Evolutionary conservation across 768 basidiomycete genomes (phyloP).

Genomic region (Dioszegia hungarica): DNA sequence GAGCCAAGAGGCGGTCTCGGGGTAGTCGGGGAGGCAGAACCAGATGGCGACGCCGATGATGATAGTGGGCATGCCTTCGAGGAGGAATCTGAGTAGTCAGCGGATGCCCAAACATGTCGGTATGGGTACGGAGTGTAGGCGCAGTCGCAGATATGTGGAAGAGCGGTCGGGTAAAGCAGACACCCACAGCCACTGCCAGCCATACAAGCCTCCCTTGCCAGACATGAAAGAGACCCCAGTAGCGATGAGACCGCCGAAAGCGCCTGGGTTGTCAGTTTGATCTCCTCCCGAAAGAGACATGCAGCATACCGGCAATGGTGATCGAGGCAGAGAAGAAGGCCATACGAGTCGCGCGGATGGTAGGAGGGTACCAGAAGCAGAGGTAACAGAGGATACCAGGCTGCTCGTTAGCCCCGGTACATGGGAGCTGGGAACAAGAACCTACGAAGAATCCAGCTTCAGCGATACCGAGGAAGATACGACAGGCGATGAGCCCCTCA

Average conservation of each 20-base stretch:
- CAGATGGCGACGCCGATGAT: conserved; percentile 20
- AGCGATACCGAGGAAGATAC: conserved; percentile 44
- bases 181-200: conserved; percentile 30
- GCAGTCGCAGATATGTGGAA: neutral
- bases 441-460: conserved; percentile 40
- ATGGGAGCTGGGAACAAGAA: neutral
- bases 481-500: conserved; percentile 37
- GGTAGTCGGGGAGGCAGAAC: conserved; percentile 27
- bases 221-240: conserved; percentile 67
- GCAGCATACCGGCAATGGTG: conserved; percentile 13
- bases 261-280: conserved; percentile 1
- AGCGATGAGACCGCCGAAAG: conserved; percentile 73
- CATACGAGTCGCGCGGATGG: conserved; percentile 34
- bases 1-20: conserved; percentile 33
- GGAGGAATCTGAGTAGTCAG: conserved; percentile 13
- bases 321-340: conserved; percentile 31
- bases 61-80: conserved; percentile 25
- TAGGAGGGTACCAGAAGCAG: conserved; percentile 33
- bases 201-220: conserved; percentile 18
- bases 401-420: conserved; percentile 3
- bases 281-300: neutral
- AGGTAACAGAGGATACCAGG: conserved; percentile 29
- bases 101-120: too few species aligned
- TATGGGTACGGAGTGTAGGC: neutral
- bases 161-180: neutral